These are phyloP conservation scores for Aspergillus homomorphus DNA, from an alignment of 495 filamentous ascomycete species.

Conservation along the genomic window DNA sequence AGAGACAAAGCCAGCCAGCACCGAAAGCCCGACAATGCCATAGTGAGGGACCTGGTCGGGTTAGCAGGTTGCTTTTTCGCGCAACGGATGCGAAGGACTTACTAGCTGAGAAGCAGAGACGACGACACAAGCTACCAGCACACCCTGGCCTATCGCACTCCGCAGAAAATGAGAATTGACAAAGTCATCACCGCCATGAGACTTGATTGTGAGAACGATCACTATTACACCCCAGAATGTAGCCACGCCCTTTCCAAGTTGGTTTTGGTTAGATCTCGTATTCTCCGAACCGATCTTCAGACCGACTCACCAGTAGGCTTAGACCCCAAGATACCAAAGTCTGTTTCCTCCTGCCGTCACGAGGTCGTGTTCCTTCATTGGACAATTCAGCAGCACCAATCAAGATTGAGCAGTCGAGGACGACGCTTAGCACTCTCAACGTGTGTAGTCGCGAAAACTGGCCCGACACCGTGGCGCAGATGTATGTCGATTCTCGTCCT, in stretches of 20 bases:
- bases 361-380: slow-evolving; percentile 15
- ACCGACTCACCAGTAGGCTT: slow-evolving; percentile 37
- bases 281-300: not conserved
- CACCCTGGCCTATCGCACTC: slow-evolving; percentile 34
- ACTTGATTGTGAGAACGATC: slow-evolving; percentile 21
- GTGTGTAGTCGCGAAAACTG: slow-evolving; percentile 24
- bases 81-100: slow-evolving; percentile 13
- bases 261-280: slow-evolving; percentile 7
- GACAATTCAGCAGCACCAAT: slow-evolving; percentile 33
- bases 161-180: slow-evolving; percentile 32
- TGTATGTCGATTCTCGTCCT: slow-evolving; percentile 43
- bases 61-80: slow-evolving; percentile 13
- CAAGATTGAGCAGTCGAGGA: slow-evolving; percentile 38
- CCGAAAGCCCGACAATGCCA: slow-evolving; percentile 32
- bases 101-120: slow-evolving; percentile 43
- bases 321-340: slow-evolving; percentile 31
- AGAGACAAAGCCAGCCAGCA: slow-evolving; percentile 33
- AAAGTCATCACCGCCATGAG: slow-evolving; percentile 23
- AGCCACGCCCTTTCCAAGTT: slow-evolving; percentile 30
- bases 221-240: slow-evolving; percentile 30
- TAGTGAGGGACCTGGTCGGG: slow-evolving; percentile 33
- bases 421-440: slow-evolving; percentile 25
- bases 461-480: slow-evolving; percentile 39
- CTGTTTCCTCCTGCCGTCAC: slow-evolving; percentile 28
- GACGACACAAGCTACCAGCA: slow-evolving; percentile 29